These are phyloP conservation scores for Thalassiosira exigua DNA, from an alignment of 352 stramenopile species.

Conservation along the genomic window DNA sequence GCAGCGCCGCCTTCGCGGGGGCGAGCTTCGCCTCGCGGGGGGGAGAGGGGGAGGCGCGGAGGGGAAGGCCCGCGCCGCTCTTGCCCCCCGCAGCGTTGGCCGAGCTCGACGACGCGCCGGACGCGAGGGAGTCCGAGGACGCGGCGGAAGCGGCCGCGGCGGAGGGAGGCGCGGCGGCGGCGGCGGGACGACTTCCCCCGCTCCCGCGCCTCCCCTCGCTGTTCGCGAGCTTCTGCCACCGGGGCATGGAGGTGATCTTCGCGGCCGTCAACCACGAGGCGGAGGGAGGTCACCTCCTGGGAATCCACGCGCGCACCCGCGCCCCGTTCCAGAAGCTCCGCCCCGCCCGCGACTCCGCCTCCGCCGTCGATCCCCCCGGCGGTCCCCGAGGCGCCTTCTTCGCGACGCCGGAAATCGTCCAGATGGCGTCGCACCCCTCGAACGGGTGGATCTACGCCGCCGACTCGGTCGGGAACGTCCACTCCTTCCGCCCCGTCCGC, in stretches of 20 bases:
- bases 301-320: conserved; percentile 74
- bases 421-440: conserved; percentile 62
- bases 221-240: conserved; percentile 57
- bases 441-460: conserved; percentile 31
- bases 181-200: too few species aligned
- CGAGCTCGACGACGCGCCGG: not conserved
- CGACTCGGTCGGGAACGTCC: conserved; percentile 35
- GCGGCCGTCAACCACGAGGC: conserved; percentile 29
- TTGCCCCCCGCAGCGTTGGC: too few species aligned
- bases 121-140: not conserved
- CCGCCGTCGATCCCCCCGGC: conserved; percentile 2
- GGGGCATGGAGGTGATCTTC: conserved; percentile 78
- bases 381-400: conserved; percentile 38
- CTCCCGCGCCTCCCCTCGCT: conserved; percentile 20
- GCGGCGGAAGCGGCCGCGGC: not conserved
- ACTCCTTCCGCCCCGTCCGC: conserved; percentile 36
- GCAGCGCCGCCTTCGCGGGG: conserved; percentile 37
- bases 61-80: not conserved
- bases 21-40: not conserved
- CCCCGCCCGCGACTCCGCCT: conserved; percentile 16
- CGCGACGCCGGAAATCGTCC: conserved; percentile 52
- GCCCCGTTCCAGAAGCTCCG: conserved; percentile 70
- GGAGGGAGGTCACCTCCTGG: conserved; percentile 40
- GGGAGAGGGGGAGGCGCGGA: not conserved
- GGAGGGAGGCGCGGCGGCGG: not conserved